Conservation (phyloP, 805 yeast species). For the Blastobotrys peoriensis region DNA sequence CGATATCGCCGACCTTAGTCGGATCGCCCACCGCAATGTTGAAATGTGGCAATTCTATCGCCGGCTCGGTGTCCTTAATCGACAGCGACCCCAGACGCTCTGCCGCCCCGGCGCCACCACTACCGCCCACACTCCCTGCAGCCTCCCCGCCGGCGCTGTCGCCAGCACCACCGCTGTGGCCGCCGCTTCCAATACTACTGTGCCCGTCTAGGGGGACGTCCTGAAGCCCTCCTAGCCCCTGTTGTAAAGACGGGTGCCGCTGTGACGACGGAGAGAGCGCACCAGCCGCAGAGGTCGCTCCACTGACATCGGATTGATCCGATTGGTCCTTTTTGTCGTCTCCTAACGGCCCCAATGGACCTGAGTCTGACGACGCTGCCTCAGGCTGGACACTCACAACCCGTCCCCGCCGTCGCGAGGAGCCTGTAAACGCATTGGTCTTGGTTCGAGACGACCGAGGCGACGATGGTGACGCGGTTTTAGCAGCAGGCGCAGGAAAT, state of each 20-base stretch:
- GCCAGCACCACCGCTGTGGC: no score
- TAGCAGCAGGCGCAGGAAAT: no score
- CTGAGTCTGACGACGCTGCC: neutral
- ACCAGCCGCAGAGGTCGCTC: neutral
- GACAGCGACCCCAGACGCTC: neutral
- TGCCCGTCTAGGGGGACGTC: neutral
- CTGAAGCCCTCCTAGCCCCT: neutral
- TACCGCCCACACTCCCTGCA: neutral
- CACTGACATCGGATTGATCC: conserved; percentile 1
- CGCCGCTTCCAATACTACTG: no score
- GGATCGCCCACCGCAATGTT: conserved; percentile 85
- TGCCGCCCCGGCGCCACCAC: neutral
- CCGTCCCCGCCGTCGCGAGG: neutral
- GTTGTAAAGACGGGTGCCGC: neutral
- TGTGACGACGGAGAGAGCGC: neutral
- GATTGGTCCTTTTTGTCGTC: conserved; percentile 1
- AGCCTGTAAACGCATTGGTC: neutral
- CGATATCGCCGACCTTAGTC: conserved; percentile 80
- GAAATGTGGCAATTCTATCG: conserved; percentile 26
- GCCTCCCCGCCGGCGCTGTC: neutral
- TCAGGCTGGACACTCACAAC: neutral
- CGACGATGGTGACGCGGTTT: no score
- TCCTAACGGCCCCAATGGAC: conserved; percentile 4
- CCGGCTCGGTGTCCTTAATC: conserved; percentile 2
- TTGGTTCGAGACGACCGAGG: neutral